phyloP scores from a whole-genome alignment of 345 rosid genomes.

The Luvunga scandens region DNA sequence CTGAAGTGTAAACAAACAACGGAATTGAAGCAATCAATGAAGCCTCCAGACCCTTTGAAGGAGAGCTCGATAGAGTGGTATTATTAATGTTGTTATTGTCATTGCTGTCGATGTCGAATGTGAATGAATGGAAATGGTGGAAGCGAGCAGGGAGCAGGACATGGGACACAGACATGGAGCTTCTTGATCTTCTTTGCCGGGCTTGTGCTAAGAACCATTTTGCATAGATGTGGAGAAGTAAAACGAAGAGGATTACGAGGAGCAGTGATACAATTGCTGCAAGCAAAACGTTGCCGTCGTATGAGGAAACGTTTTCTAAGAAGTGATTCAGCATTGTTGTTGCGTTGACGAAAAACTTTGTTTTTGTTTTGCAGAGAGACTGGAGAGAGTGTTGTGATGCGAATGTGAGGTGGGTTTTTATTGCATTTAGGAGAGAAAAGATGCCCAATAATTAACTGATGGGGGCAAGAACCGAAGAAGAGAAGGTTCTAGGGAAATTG shows the following conservation, averaged over 20 bases:
- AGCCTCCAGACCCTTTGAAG: conserved; percentile 57
- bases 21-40: conserved; percentile 67
- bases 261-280: conserved; percentile 75
- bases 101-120: conserved; percentile 20
- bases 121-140: conserved; percentile 35
- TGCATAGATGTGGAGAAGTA: conserved; percentile 84
- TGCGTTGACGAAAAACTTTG: background rate
- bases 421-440: background rate
- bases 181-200: conserved; percentile 24
- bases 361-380: background rate
- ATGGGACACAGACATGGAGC: conserved; percentile 30
- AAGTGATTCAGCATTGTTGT: conserved; percentile 25
- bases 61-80: background rate
- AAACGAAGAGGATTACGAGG: conserved; percentile 66
- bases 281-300: conserved; percentile 61
- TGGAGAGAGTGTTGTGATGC: conserved; percentile 1
- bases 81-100: background rate
- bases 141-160: conserved; percentile 31
- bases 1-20: conserved; percentile 42
- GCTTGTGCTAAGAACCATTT: conserved; percentile 57
- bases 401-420: background rate
- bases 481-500: background rate
- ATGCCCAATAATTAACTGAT: background rate
- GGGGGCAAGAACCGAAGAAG: background rate
- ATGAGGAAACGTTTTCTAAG: conserved; percentile 49